These are phyloP conservation scores for Tephrocybe sp. DNA, from an alignment of 768 basidiomycete genomes.

Conservation along the genomic window DNA sequence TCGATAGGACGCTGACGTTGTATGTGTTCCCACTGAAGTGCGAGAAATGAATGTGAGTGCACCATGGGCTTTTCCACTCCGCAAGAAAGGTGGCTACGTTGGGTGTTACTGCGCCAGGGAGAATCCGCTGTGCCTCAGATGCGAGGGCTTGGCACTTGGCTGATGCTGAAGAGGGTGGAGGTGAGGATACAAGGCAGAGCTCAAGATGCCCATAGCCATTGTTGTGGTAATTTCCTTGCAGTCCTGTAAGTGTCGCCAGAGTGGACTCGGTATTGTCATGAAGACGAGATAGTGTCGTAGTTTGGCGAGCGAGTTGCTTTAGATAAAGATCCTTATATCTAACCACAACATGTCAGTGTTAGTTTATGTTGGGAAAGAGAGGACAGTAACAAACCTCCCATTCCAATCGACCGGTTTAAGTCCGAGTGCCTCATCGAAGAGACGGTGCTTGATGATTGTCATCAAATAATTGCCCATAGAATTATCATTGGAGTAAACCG, in stretches of 20 bases:
- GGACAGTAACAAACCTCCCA: not conserved
- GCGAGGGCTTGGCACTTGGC: slow-evolving; percentile 10
- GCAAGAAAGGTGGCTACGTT: slow-evolving; percentile 16
- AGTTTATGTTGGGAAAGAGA: not conserved
- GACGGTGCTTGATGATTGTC: slow-evolving; percentile 1
- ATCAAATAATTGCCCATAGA: not conserved
- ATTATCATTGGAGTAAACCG: not conserved
- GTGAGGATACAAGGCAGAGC: slow-evolving; percentile 17
- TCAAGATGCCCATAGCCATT: slow-evolving; percentile 23
- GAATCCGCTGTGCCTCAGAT: not conserved
- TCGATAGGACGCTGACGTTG: slow-evolving; percentile 16
- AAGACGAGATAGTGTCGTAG: not conserved
- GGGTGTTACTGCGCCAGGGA: slow-evolving; percentile 13
- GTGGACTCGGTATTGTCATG: slow-evolving; percentile 8
- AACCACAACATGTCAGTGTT: not conserved
- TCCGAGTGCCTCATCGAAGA: slow-evolving; percentile 20
- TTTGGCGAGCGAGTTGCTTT: not conserved
- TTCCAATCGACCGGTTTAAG: slow-evolving; percentile 21
- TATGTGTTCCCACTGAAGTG: slow-evolving; percentile 22
- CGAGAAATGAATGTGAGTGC: slow-evolving; percentile 16
- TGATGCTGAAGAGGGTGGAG: not conserved
- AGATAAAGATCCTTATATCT: slow-evolving; percentile 2
- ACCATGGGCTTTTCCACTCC: slow-evolving; percentile 13
- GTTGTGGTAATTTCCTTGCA: slow-evolving; percentile 19
- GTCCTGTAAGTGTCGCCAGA: slow-evolving; percentile 10